Evolutionary conservation across 2,329 filamentous ascomycete species (phyloP).

Genomic region (Talaromyces marneffei): DNA sequence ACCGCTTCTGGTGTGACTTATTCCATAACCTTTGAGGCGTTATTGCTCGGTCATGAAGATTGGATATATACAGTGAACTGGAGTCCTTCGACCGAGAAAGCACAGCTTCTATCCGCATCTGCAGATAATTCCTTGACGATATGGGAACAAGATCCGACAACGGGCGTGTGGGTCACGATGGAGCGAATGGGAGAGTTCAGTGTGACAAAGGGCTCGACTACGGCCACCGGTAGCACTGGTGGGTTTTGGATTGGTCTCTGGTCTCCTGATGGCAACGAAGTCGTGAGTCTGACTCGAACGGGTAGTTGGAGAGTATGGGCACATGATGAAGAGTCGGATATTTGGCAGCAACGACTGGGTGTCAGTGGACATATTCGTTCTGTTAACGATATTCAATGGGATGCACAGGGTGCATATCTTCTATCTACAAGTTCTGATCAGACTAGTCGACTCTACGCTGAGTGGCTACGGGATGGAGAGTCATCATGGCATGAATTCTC

Average conservation of each 20-base stretch:
- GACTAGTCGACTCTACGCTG: constrained; percentile 79
- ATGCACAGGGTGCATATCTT: constrained; percentile 72
- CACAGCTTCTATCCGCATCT: constrained; percentile 79
- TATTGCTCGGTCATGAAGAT: constrained; percentile 91
- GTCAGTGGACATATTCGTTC: constrained; percentile 78
- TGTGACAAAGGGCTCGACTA: constrained; percentile 89
- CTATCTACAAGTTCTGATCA: constrained; percentile 88
- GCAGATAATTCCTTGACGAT: constrained; percentile 92
- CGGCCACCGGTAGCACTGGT: constrained; percentile 89
- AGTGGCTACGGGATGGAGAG: constrained; percentile 57
- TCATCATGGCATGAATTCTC: constrained; percentile 91
- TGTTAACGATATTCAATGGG: constrained; percentile 79
- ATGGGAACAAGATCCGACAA: constrained; percentile 78
- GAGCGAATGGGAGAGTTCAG: constrained; percentile 89
- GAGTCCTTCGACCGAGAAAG: constrained; percentile 50
- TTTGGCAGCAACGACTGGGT: constrained; percentile 71
- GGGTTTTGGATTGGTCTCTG: constrained; percentile 96
- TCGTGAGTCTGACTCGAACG: constrained; percentile 80
- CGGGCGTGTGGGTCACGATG: constrained; percentile 85
- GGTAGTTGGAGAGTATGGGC: constrained; percentile 90
- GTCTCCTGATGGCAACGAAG: constrained; percentile 68
- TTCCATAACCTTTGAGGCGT: constrained; percentile 84
- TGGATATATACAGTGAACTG: constrained; percentile 92
- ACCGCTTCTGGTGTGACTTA: constrained; percentile 58
- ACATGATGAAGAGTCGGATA: constrained; percentile 53